These are phyloP conservation scores for Yarrowia sp. DNA, from an alignment of 805 yeast species.

Conservation along the genomic window DNA sequence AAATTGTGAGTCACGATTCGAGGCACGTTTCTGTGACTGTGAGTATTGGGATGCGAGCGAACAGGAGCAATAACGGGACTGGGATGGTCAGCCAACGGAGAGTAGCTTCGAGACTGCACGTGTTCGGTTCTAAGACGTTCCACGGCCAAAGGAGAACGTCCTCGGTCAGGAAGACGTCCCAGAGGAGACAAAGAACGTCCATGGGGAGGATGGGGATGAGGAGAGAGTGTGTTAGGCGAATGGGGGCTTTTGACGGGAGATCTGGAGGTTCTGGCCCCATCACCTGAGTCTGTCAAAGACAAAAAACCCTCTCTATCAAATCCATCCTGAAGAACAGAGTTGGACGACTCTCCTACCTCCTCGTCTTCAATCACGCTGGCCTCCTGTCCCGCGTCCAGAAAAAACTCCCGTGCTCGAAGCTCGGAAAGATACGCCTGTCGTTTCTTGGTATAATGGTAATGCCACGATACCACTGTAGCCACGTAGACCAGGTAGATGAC, in stretches of 20 bases:
- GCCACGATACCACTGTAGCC: constrained; percentile 45
- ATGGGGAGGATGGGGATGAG: not conserved
- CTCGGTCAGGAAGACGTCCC: constrained; percentile 5
- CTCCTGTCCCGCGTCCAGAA: constrained; percentile 29
- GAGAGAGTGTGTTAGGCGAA: not conserved
- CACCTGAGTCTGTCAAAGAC: not conserved
- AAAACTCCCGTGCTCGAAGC: constrained; percentile 31
- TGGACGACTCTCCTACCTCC: constrained; percentile 26
- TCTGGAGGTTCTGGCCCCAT: not conserved
- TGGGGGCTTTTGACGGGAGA: not conserved
- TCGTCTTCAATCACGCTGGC: constrained; percentile 29
- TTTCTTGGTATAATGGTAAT: constrained; percentile 35
- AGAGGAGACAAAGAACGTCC: constrained; percentile 6
- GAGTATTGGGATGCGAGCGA: not conserved
- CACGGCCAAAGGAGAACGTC: constrained; percentile 3
- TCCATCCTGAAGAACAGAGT: constrained; percentile 14
- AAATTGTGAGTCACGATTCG: constrained; percentile 2
- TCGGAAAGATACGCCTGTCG: constrained; percentile 28
- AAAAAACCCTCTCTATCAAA: constrained; percentile 15
- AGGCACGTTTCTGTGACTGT: constrained; percentile 11
- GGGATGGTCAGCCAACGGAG: not conserved
- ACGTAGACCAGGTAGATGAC: constrained; percentile 59
- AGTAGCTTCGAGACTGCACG: not conserved
- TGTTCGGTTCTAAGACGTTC: not conserved
- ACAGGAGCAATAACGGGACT: not conserved